Percentiles rank a stretch among this genome's conserved stretches.
These are phyloP conservation scores for Pleurotus citrinopileatus DNA, from an alignment of 768 basidiomycete genomes.

Conservation along the genomic window DNA sequence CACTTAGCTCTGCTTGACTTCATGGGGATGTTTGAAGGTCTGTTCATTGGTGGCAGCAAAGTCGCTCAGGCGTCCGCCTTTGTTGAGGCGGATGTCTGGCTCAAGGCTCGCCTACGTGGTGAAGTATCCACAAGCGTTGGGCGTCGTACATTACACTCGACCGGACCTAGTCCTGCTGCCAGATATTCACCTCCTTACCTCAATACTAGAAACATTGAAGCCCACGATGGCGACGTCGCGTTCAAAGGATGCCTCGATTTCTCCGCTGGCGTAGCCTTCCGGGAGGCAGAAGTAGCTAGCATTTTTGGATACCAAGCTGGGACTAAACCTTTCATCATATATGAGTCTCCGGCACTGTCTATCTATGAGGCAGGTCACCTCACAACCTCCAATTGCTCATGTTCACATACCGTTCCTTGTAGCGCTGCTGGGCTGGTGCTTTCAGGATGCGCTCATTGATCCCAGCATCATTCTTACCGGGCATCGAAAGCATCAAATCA, in stretches of 20 bases:
- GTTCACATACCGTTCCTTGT: no score
- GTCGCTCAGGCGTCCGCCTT: background rate
- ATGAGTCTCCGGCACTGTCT: background rate
- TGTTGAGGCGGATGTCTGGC: background rate
- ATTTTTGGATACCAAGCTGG: background rate
- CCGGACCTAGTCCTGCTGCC: no score
- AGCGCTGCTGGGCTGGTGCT: no score
- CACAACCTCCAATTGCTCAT: no score
- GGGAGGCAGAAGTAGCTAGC: background rate
- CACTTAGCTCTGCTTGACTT: no score
- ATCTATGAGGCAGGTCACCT: background rate
- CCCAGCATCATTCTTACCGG: no score
- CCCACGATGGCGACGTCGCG: background rate
- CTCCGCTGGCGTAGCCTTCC: background rate
- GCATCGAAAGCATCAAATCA: no score
- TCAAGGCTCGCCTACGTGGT: background rate
- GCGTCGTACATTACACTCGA: no score
- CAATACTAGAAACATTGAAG: background rate
- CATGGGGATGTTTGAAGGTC: no score
- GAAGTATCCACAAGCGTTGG: background rate
- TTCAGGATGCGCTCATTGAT: no score
- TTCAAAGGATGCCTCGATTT: background rate
- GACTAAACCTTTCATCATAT: background rate
- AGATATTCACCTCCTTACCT: background rate
- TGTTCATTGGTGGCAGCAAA: background rate